These are phyloP conservation scores for Phanerochaete carnosa DNA, from an alignment of 768 basidiomycete genomes.

Conservation along the genomic window DNA sequence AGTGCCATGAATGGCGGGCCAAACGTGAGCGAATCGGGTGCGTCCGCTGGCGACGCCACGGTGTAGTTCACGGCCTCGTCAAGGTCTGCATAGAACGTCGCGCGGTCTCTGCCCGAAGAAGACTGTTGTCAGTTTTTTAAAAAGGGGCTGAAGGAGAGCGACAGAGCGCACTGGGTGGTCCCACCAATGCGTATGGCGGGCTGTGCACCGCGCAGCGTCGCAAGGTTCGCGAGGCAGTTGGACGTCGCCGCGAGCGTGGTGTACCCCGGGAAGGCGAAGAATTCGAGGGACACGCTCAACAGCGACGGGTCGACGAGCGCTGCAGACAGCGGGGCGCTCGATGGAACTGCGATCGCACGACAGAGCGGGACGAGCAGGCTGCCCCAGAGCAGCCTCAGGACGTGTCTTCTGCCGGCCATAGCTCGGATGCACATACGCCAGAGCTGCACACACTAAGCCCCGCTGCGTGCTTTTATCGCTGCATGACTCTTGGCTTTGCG, in stretches of 20 bases:
- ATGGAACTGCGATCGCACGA: slow-evolving; percentile 19
- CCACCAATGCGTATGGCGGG: slow-evolving; percentile 37
- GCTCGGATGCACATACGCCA: background rate
- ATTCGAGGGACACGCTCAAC: slow-evolving; percentile 35
- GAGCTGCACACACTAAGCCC: background rate
- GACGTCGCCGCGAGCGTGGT: slow-evolving; percentile 28
- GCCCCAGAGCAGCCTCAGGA: background rate
- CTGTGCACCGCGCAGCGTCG: slow-evolving; percentile 26
- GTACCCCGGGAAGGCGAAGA: slow-evolving; percentile 38
- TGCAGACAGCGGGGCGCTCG: slow-evolving; percentile 24
- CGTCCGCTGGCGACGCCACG: slow-evolving; percentile 32
- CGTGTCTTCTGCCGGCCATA: background rate
- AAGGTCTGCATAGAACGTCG: slow-evolving; percentile 33
- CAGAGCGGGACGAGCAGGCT: background rate
- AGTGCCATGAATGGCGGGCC: slow-evolving; percentile 28
- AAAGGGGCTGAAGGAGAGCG: too few species aligned
- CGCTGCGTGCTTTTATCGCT: background rate
- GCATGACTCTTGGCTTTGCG: background rate
- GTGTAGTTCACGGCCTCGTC: slow-evolving; percentile 33
- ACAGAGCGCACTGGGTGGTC: slow-evolving; percentile 32
- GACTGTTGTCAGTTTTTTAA: background rate
- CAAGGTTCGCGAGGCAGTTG: slow-evolving; percentile 32
- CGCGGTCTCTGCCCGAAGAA: slow-evolving; percentile 30
- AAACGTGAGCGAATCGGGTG: slow-evolving; percentile 30
- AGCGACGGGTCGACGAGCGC: slow-evolving; percentile 27